Conservation (phyloP, 768 basidiomycete genomes). For the Strobilomyces echinocephalus region DNA sequence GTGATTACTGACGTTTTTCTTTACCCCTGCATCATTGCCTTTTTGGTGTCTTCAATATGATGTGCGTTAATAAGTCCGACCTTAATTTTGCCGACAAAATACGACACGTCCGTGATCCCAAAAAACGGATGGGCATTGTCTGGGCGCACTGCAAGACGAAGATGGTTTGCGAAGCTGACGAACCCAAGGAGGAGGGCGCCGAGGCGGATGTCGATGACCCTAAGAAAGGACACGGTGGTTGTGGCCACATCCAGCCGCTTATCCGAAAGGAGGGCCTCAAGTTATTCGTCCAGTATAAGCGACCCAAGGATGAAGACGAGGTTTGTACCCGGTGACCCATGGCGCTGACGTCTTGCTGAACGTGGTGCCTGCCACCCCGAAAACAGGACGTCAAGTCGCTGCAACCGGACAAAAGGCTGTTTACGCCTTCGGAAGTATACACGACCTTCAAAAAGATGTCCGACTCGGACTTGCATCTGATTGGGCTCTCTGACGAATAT, state of each 20-base stretch:
- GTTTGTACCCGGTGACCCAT: constrained; percentile 42
- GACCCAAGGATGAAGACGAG: constrained; percentile 92
- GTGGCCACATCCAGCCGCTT: constrained; percentile 86
- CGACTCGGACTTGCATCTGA: constrained; percentile 77
- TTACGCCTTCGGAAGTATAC: constrained; percentile 86
- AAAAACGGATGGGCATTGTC: constrained; percentile 80
- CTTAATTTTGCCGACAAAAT: constrained; percentile 82
- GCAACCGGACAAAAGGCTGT: constrained; percentile 77
- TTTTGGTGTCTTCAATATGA: constrained; percentile 24
- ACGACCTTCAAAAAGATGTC: constrained; percentile 95
- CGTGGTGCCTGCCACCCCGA: neutral
- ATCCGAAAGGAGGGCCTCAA: constrained; percentile 94
- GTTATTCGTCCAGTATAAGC: constrained; percentile 91
- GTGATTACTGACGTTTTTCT: constrained; percentile 56
- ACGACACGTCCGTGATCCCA: constrained; percentile 80
- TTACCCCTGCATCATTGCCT: constrained; percentile 43
- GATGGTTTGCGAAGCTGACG: constrained; percentile 84
- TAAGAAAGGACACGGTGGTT: constrained; percentile 94
- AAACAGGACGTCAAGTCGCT: constrained; percentile 71
- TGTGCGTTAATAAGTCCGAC: constrained; percentile 58
- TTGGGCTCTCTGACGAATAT: constrained; percentile 93
- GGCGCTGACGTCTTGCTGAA: constrained; percentile 8
- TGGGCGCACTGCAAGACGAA: constrained; percentile 87
- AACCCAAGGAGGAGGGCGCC: constrained; percentile 79
- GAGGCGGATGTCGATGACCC: constrained; percentile 59